phyloP scores from a whole-genome alignment of 495 filamentous ascomycete genomes.

The Hyaloscypha hepaticicola region DNA sequence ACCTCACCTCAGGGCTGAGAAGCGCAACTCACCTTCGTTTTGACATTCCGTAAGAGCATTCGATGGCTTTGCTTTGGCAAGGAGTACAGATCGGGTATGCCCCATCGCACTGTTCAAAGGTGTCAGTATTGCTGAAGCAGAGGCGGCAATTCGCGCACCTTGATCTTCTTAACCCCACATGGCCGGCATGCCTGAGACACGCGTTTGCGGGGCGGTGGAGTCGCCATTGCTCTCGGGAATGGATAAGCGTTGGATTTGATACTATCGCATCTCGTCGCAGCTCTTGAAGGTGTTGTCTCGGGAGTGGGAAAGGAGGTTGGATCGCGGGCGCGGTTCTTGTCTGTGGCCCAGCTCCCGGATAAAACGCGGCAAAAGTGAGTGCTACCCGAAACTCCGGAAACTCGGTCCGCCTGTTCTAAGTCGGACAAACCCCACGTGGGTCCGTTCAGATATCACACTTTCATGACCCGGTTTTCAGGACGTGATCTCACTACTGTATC shows the following conservation, averaged over 20 bases:
- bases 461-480: too few species aligned
- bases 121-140: not conserved
- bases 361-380: not conserved
- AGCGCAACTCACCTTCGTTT: conserved; percentile 23
- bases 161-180: conserved; percentile 27
- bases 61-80: conserved; percentile 14
- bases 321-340: not conserved
- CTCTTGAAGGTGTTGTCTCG: not conserved
- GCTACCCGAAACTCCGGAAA: not conserved
- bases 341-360: not conserved
- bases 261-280: not conserved
- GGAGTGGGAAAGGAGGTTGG: not conserved
- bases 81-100: conserved; percentile 15
- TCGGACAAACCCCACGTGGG: not conserved
- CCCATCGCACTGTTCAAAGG: conserved; percentile 28
- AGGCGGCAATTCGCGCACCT: conserved; percentile 11
- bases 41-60: conserved; percentile 27
- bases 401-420: not conserved
- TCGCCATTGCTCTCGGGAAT: conserved; percentile 2
- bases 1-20: not conserved
- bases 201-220: conserved; percentile 24
- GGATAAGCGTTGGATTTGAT: not conserved
- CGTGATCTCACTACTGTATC: too few species aligned
- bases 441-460: too few species aligned
- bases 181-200: conserved; percentile 29